Base-by-base conservation (phyloP, 2,329 filamentous ascomycete species). In the Fusarium nodosum region DNA sequence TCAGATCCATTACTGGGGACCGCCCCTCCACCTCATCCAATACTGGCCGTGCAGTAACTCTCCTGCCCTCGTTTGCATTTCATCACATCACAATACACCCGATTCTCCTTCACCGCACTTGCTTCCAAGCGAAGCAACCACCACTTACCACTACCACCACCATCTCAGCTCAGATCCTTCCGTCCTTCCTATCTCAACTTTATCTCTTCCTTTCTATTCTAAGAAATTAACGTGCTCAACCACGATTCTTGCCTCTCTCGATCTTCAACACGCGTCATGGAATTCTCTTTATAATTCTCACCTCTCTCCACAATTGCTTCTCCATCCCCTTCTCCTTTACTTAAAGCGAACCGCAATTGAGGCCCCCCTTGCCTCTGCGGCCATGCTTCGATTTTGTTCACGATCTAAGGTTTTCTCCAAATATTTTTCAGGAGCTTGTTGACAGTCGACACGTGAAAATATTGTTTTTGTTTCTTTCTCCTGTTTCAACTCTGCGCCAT, bases 371-470 rank as follows among this genome's bases (percentile, higher is more conserved):
- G 74, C 74, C 73, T 76, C 71, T 70, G 72, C 69, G 74, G 75
- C 73, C 66, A 77, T 77, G 77, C 76, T 72, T 64, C 72, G 68
- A 69, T 61, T 72, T 69, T 68, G 68, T 67, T 63, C 66, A 58
- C 65, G 61, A 68, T 66, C 65, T 63, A 73, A 66, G 68, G 68
- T 70, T 71, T 63, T 73, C 60, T 73, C 71, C 60, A 64, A 73
- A 64, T 69, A 66, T 62, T 61, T 47, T 45, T 62, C 53, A 54
- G 70, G 64, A 68, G 64, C 61, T 62, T 61, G 66, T 68, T 72
- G 71, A 72, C 68, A 44, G 18, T 11, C 53, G 64, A 69, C 63
- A 58, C 66, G 63, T 73, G 61, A 69, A 66, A 68, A 59, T 52
- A 34, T 42, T 33, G 33, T 33, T 38, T 44, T 22, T 48, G 44